Conservation (phyloP, 2,329 filamentous ascomycete genomes). For the Pseudogymnoascus verrucosus region DNA sequence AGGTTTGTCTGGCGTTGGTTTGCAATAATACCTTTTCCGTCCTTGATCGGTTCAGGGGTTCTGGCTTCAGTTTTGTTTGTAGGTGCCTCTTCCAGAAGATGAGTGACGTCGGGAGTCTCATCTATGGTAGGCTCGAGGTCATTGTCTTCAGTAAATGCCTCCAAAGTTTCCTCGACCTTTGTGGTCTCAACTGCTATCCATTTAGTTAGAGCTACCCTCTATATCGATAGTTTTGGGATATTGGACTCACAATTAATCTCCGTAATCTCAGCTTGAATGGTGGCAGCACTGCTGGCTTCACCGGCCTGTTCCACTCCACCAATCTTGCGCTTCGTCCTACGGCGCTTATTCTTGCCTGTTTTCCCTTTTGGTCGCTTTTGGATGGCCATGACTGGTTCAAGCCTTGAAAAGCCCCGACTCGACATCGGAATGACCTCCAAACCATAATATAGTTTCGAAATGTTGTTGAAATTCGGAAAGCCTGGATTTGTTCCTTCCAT, state of each 20-base stretch:
- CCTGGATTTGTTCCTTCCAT: not conserved
- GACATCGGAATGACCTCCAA: not conserved
- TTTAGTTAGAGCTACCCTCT: not conserved
- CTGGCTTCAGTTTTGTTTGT: not conserved
- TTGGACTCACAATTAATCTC: not conserved
- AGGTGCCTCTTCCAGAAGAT: not conserved
- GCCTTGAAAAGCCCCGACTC: not conserved
- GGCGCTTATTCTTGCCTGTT: not conserved
- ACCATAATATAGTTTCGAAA: not conserved
- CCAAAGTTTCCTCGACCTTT: not conserved
- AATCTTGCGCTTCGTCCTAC: not conserved
- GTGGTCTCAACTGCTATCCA: not conserved
- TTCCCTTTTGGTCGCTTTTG: not conserved
- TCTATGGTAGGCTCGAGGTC: not conserved
- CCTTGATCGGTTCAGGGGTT: no score
- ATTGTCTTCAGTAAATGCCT: not conserved
- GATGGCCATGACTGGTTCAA: not conserved
- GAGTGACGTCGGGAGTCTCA: not conserved
- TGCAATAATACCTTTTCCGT: not conserved
- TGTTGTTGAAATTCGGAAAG: not conserved
- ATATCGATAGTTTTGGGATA: not conserved
- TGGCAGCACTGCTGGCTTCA: not conserved
- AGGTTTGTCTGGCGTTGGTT: not conserved
- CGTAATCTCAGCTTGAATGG: not conserved
- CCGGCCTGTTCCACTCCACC: not conserved